Evolutionary conservation across 2,329 filamentous ascomycete genomes (phyloP), one percentile per base, ranked within the genome.

Genomic region (Fusarium longipes): DNA sequence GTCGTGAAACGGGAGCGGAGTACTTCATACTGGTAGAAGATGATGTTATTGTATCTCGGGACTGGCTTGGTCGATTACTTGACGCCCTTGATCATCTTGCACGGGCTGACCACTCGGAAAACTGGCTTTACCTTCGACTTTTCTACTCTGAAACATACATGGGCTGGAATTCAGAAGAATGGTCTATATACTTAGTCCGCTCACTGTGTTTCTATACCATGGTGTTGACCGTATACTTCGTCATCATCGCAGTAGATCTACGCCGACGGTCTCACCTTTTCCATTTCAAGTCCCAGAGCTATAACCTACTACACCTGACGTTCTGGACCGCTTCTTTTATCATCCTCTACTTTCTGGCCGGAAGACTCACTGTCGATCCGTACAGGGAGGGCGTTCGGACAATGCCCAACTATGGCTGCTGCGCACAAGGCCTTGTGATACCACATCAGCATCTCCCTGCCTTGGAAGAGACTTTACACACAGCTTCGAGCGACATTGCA

Each of bases 141-240:
- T 79, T 78, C 45, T 79, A 77, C 43, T 75, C 76, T 1, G 77
- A 78, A 42, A 71, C 69, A 3, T 76, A 77, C 33, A 65, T 78
- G 35, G 76, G 77, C 5, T 78, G 77, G 76, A 78, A 78, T 50
- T 73, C 70, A 1, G 75, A 77, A 45, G 70, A 77, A 42, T 78
- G 75, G 76, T 65, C 55, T 0, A 52, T 44, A 6, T 77, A 78
- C 25, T 17, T 66, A 1, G 27, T 40, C 17, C 64, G 60, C n/a
- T 72, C 69, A 12, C 17, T 70, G 2, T 30, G 1, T 1, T 17
- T 47, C 6, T 62, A 47, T 10, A 17, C 18, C 17, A 30, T 42
- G 4, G 20, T 36, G 1, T 17, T 56, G 9, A 12, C 68, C 7
- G n/a, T 74, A 3, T 76, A 75, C 25, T 10, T 64, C 5, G 18